Percentiles rank a stretch among this genome's conserved stretches.
Conservation (phyloP, 768 basidiomycete genomes). For the Russula virescens region DNA sequence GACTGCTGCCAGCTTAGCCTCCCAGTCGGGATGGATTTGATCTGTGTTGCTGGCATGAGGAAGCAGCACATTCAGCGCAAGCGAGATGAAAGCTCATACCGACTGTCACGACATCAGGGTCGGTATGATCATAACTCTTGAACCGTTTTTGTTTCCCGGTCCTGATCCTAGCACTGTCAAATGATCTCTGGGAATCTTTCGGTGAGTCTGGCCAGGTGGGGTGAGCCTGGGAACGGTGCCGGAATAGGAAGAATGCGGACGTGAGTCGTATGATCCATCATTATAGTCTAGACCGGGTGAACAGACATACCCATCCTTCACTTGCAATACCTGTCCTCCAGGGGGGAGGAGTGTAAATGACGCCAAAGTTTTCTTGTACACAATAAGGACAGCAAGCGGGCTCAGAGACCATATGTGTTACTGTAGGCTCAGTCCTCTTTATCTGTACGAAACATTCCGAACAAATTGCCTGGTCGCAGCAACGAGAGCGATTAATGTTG, state of each 20-base stretch:
- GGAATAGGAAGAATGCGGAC: constrained; percentile 3
- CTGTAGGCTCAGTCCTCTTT: constrained; percentile 90
- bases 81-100: constrained; percentile 43
- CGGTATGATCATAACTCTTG: constrained; percentile 84
- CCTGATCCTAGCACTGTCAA: constrained; percentile 18
- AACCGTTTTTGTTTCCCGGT: constrained; percentile 55
- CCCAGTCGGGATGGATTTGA: constrained; percentile 98
- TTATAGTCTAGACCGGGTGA: constrained; percentile 6
- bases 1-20: constrained; percentile 89
- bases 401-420: constrained; percentile 93
- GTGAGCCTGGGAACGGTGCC: constrained; percentile 14
- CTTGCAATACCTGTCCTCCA: constrained; percentile 79
- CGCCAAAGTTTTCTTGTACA: constrained; percentile 94
- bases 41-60: constrained; percentile 43
- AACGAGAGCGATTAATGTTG: constrained; percentile 95
- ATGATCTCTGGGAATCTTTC: constrained; percentile 41
- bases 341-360: constrained; percentile 76
- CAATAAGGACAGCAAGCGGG: constrained; percentile 97
- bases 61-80: constrained; percentile 6
- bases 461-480: constrained; percentile 97
- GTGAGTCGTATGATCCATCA: constrained; percentile 8
- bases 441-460: constrained; percentile 99
- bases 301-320: constrained; percentile 56
- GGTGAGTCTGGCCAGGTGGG: constrained; percentile 51
- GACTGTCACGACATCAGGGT: constrained; percentile 85